Evolutionary conservation across 331 rosid genomes (phyloP).

Genomic region (Malus hybrid): DNA sequence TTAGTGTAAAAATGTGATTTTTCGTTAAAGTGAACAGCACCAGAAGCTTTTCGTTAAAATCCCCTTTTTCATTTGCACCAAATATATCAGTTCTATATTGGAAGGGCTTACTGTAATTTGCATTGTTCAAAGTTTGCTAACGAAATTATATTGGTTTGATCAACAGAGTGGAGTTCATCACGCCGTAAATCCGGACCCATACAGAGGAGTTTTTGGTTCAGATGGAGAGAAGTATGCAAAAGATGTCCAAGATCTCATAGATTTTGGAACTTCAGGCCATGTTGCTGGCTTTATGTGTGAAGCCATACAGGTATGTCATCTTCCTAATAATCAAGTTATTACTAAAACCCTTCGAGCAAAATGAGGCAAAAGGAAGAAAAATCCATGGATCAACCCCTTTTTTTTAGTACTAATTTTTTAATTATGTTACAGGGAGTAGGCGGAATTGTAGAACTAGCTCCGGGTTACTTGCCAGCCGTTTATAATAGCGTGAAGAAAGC

Average conservation of each 20-base stretch:
- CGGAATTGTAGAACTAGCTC: conserved; percentile 81
- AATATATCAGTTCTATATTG: no score
- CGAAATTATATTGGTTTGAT: neutral
- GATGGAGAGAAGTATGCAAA: conserved; percentile 87
- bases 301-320: conserved; percentile 63
- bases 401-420: neutral
- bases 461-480: conserved; percentile 78
- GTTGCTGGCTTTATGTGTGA: conserved; percentile 85
- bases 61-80: no score
- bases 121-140: neutral
- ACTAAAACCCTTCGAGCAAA: neutral
- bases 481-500: conserved; percentile 53
- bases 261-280: conserved; percentile 80
- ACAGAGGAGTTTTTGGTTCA: conserved; percentile 86
- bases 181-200: conserved; percentile 88
- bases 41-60: no score
- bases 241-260: conserved; percentile 74
- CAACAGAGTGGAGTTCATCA: conserved; percentile 88
- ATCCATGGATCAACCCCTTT: no score
- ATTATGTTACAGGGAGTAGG: conserved; percentile 68
- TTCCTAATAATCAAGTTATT: neutral
- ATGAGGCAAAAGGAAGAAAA: no score
- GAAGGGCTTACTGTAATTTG: neutral
- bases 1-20: no score
- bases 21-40: no score